A percentile compares a stretch with the other conserved stretches of the same genome.
phyloP scores from a whole-genome alignment of 257 asterid species.

The Solanum chmielewskii region DNA sequence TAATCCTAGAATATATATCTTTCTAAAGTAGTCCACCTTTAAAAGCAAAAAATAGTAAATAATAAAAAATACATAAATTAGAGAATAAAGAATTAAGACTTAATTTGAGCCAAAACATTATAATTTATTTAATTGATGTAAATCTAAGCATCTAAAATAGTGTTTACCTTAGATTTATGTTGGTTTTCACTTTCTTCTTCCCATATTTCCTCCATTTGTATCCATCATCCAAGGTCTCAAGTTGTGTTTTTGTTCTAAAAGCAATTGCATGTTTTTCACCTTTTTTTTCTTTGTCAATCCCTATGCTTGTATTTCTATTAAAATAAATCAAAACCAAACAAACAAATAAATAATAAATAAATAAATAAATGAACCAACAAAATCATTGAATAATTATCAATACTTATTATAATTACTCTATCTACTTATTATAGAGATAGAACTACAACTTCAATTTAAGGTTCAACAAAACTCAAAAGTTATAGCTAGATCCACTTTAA shows the following conservation, averaged over 20 bases:
- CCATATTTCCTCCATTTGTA: conserved; percentile 73
- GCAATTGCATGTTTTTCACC: conserved; percentile 8
- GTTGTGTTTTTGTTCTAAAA: conserved; percentile 33
- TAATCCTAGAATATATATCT: background rate
- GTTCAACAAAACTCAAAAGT: background rate
- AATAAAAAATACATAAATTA: background rate
- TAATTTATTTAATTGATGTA: background rate
- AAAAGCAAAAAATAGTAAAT: background rate
- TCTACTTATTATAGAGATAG: background rate
- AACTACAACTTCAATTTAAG: background rate
- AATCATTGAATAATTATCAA: background rate
- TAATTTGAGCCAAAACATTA: background rate
- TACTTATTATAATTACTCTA: too few species aligned
- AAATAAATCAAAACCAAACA: background rate
- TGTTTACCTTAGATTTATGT: conserved; percentile 51
- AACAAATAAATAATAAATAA: background rate
- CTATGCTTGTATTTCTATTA: background rate
- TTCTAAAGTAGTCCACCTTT: background rate
- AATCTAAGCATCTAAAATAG: background rate
- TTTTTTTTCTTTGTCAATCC: background rate
- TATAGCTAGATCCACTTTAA: background rate
- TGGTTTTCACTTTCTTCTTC: conserved; percentile 54
- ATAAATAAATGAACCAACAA: background rate
- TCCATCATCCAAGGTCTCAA: conserved; percentile 60
- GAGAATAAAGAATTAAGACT: background rate